Percentiles rank a stretch among this genome's conserved stretches.
Evolutionary conservation across 768 basidiomycete genomes (phyloP).

Genomic region (Tremella yokohamensis): DNA sequence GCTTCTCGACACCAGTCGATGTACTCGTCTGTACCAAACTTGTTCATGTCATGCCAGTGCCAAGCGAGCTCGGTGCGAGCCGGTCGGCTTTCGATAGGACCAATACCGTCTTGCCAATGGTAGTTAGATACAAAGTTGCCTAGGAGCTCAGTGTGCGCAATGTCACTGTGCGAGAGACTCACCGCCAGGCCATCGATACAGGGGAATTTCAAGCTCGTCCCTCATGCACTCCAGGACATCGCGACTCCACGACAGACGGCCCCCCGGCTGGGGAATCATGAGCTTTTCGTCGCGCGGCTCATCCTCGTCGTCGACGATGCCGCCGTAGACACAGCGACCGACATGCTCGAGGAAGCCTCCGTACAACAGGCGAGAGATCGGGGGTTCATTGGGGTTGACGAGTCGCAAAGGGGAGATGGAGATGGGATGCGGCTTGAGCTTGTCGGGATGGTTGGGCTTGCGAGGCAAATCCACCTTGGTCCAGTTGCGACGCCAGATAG

Average conservation of each 20-base stretch:
- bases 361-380: conserved; percentile 53
- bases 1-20: conserved; percentile 58
- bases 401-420: conserved; percentile 54
- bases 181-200: conserved; percentile 59
- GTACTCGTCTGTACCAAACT: conserved; percentile 58
- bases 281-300: conserved; percentile 19
- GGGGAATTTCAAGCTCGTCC: conserved; percentile 53
- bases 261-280: conserved; percentile 54
- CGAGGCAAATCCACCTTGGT: not conserved
- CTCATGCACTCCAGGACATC: conserved; percentile 44
- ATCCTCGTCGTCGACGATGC: conserved; percentile 33
- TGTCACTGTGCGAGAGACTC: conserved; percentile 15
- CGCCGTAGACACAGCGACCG: conserved; percentile 45
- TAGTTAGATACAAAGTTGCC: conserved; percentile 60
- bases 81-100: conserved; percentile 56
- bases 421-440: conserved; percentile 29
- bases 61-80: conserved; percentile 62
- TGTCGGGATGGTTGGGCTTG: conserved; percentile 14
- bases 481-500: not conserved
- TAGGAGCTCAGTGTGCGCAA: not conserved
- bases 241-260: conserved; percentile 52
- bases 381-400: conserved; percentile 55
- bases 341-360: conserved; percentile 63
- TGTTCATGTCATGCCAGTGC: conserved; percentile 60
- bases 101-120: conserved; percentile 62